These are phyloP conservation scores for Sicyos edulis DNA, from an alignment of 306 rosid genomes.

Conservation along the genomic window DNA sequence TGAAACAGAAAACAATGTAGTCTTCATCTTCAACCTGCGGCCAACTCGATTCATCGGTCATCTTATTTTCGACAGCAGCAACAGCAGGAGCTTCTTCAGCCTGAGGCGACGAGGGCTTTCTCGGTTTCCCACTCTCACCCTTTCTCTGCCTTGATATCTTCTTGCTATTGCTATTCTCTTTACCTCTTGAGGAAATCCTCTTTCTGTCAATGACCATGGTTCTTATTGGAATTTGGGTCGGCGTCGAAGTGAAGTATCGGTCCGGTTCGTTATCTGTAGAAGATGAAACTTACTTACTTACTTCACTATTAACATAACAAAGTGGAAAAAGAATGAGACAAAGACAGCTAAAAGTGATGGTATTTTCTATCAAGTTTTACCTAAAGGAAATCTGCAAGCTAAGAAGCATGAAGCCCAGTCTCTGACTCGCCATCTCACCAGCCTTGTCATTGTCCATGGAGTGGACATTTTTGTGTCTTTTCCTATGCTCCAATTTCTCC, in stretches of 20 bases:
- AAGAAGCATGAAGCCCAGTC: conserved; percentile 46
- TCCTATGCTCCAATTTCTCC: not conserved
- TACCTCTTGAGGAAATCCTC: not conserved
- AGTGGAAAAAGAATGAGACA: not conserved
- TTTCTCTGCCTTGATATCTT: conserved; percentile 25
- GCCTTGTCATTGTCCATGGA: conserved; percentile 37
- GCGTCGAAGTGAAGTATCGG: conserved; percentile 21
- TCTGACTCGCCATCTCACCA: conserved; percentile 33
- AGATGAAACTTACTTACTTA: not conserved
- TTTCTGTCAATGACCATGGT: conserved; percentile 28
- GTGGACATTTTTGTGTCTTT: conserved; percentile 32
- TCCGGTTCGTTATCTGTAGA: conserved; percentile 26
- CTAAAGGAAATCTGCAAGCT: conserved; percentile 36
- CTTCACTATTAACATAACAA: not conserved
- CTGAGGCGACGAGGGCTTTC: conserved; percentile 23
- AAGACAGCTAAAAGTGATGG: not conserved
- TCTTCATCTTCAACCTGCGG: conserved; percentile 41
- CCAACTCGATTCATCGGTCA: conserved; percentile 30
- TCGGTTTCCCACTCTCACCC: conserved; percentile 10
- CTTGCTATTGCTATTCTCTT: not conserved
- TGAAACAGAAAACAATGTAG: conserved; percentile 55
- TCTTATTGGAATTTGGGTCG: conserved; percentile 21
- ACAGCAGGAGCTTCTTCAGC: conserved; percentile 18
- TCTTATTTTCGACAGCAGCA: conserved; percentile 17
- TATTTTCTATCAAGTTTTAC: conserved; percentile 23